These are phyloP conservation scores for Geotrichum candidum DNA, from an alignment of 1,139 yeast genomes.

Conservation along the genomic window DNA sequence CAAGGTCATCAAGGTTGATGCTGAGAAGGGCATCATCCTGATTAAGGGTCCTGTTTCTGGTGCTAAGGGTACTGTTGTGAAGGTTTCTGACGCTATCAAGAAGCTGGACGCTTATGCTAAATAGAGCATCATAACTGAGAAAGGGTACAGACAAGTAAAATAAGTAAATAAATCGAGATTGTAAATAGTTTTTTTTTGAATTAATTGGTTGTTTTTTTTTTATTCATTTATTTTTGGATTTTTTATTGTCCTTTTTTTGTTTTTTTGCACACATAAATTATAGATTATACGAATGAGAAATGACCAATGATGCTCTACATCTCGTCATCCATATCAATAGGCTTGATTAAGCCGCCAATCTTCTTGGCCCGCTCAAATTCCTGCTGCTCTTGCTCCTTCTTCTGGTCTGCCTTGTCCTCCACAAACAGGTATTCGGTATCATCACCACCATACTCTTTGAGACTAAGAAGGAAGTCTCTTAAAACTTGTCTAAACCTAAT, in stretches of 20 bases:
- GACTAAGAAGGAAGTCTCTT: slow-evolving; percentile 94
- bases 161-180: slow-evolving; percentile 5
- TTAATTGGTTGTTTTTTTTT: not conserved
- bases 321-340: slow-evolving; percentile 83
- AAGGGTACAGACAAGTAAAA: not conserved
- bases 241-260: not conserved
- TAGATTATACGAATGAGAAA: too few relatives aligned
- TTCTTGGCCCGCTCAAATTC: slow-evolving; percentile 78
- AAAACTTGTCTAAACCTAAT: slow-evolving; percentile 74
- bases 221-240: not conserved
- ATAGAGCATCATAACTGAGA: not conserved
- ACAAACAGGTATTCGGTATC: slow-evolving; percentile 67
- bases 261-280: not conserved
- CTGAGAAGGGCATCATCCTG: slow-evolving; percentile 70
- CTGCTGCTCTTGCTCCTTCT: slow-evolving; percentile 56
- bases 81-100: slow-evolving; percentile 70
- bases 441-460: slow-evolving; percentile 93
- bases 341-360: slow-evolving; percentile 91
- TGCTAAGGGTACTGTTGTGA: slow-evolving; percentile 68
- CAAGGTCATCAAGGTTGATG: slow-evolving; percentile 72
- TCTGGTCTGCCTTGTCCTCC: slow-evolving; percentile 82
- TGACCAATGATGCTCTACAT: slow-evolving; percentile 4
- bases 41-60: slow-evolving; percentile 93
- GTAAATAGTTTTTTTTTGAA: not conserved
- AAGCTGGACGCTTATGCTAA: slow-evolving; percentile 20